Base-by-base conservation (phyloP, 2,329 filamentous ascomycete species). In the Ophiostoma piceae region DNA sequence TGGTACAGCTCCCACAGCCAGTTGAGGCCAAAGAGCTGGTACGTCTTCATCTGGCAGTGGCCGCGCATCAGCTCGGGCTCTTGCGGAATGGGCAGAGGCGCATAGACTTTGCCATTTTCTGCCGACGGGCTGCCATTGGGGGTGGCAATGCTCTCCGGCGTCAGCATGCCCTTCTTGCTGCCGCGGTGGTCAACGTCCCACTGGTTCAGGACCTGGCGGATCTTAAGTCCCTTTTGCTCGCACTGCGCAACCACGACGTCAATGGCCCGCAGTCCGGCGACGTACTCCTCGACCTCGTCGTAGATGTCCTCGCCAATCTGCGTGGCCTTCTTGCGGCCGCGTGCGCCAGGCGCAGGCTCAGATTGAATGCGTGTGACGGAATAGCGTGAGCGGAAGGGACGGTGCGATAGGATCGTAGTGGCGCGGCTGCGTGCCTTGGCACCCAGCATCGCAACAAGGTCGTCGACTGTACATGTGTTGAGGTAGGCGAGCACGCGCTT, bases 1-100 rank as follows among this genome's bases (percentile, higher is more conserved):
- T 89, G 84, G 80, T 92, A 96, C 16, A 99, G 84, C 65, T 98
- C 80, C 69, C 89, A 88, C 76, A 99, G 85, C 95, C 95, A 99
- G 77, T 98, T 98, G 68, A 99, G 85, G 3, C 95, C 95, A 39
- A 96, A 92, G 26, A 98, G 81, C 77, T 99, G 95, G 76, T 97
- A 98, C 47, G 95, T 90, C 77, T 98, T 97, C 82, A 99, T 88
- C 54, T 85, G 82, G 70, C 94, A 86, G 69, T 91, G 86, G 0
- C 89, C 84, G 39, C 87, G 86, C 91, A 99, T 95, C 68, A 90
- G 85, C 3, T 84, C 80, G 0, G 95, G 95, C 77, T 98, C 92
- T 43, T 84, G 72, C 1, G 81, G 75, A 35, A 86, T 80, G 0
- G 84, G 84, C 9, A 84, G 80, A 12, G 79, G 76, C 60, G 78